phyloP scores from a whole-genome alignment of 306 rosid species.

The Malus sylvestris region DNA sequence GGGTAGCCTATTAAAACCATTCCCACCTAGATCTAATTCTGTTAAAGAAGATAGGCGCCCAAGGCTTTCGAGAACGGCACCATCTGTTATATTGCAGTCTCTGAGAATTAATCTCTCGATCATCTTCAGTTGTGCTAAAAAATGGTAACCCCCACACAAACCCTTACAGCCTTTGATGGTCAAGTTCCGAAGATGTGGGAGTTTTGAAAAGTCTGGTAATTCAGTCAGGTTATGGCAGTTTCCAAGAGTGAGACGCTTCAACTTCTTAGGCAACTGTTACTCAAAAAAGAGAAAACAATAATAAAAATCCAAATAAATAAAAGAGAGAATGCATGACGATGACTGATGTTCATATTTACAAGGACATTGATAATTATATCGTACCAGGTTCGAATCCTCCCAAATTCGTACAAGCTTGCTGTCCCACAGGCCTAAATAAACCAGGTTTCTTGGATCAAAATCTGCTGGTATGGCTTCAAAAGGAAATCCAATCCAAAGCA shows the following conservation, averaged over 20 bases:
- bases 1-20: not conserved
- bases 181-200: slow-evolving; percentile 1
- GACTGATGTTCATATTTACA: too few species aligned
- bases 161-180: too few species aligned
- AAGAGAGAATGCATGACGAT: too few species aligned
- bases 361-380: not conserved
- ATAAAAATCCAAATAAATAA: not conserved
- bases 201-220: slow-evolving; percentile 30
- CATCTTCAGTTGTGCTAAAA: too few species aligned
- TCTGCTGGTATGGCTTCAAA: not conserved
- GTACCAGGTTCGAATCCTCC: slow-evolving; percentile 25
- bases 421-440: too few species aligned
- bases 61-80: too few species aligned
- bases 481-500: too few species aligned
- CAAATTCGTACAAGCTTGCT: slow-evolving; percentile 23
- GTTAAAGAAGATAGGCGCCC: too few species aligned
- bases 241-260: not conserved
- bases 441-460: not conserved
- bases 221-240: not conserved
- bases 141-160: too few species aligned
- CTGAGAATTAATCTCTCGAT: accelerated
- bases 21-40: too few species aligned
- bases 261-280: slow-evolving; percentile 1
- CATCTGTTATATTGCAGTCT: too few species aligned
- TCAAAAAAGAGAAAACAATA: not conserved